Conservation (phyloP, 139 green algal genomes). For the Closterium sp. region DNA sequence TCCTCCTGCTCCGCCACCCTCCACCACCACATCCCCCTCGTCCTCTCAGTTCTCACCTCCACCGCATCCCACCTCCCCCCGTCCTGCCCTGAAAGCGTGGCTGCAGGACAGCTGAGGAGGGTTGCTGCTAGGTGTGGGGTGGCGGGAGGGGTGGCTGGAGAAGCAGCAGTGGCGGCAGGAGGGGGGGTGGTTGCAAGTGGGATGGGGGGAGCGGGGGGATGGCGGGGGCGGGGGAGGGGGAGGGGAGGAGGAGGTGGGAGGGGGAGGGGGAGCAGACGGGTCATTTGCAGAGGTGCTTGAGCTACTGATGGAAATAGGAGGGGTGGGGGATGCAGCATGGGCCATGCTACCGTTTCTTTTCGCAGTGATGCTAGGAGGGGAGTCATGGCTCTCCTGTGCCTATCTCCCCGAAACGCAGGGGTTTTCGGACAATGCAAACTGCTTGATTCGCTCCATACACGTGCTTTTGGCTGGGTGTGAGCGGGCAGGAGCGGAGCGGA, state of each 20-base stretch:
- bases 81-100: constrained; percentile 6
- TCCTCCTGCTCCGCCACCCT: constrained; percentile 10
- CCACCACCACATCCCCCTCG: neutral
- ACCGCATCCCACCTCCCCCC: neutral
- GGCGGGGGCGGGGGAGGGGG: neutral
- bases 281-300: constrained; percentile 12
- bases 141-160: neutral
- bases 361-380: constrained; percentile 33
- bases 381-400: neutral
- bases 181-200: neutral
- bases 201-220: neutral
- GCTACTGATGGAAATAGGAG: constrained; percentile 38
- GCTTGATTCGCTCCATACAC: constrained; percentile 17
- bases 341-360: constrained; percentile 27
- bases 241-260: constrained; percentile 8
- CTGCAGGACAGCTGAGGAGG: constrained; percentile 2
- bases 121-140: constrained; percentile 1
- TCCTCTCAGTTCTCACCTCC: neutral
- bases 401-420: neutral
- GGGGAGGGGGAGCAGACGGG: neutral
- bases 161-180: neutral
- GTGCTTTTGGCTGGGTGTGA: neutral
- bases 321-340: constrained; percentile 29
- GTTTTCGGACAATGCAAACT: constrained; percentile 42
- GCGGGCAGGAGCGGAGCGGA: neutral